Base-by-base conservation (phyloP, 805 yeast species). In the Lachancea sp. region DNA sequence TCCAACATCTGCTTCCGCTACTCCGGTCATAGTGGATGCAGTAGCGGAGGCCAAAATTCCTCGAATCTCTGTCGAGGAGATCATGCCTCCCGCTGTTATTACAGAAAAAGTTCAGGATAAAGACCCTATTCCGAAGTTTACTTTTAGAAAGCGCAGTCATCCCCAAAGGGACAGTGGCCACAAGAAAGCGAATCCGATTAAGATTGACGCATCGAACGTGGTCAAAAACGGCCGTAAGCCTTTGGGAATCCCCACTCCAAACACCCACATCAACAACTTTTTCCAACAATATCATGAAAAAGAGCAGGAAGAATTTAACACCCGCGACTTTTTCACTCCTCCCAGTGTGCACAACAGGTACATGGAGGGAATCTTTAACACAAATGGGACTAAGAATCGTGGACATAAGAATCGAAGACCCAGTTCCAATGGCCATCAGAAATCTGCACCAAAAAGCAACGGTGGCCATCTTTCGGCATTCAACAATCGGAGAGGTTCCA, bases 251-350 rank as follows among this genome's bases (percentile, higher is more conserved):
- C 85, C 85, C 27, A 78, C 83, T 10, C 81, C 76, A 55, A 72
- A 67, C 48, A 65, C 69, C 6, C 69, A 69, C 45, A 69, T 70
- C 42, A 57, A 66, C 46, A 66, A 60, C 42, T 71, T 60, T 45
- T 68, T 67, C 51, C 63, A 68, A 27, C 64, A 69, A 19, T 68
- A 63, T 49, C 63, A 56, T 40, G 56, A 48, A 34, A 45, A 46
- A 15, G 54, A 42, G 18, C 45, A 53, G 11, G 49, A 62, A 38
- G 45, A 55, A 15, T 81, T 75, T 55, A 78, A 78, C 52, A 72
- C 91, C 42, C 82, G 80, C 54, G 91, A 85, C 58, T 81, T 74
- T 53, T 85, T 83, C 59, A 85, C 93, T 3, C 93, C 93, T 2
- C 84, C 83, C 45, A 78, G 89, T 20, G 82, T 80, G 5, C 76